Percentiles rank a stretch among this genome's conserved stretches.
phyloP scores from a whole-genome alignment of 306 rosid species.

The Sophora flavescens region DNA sequence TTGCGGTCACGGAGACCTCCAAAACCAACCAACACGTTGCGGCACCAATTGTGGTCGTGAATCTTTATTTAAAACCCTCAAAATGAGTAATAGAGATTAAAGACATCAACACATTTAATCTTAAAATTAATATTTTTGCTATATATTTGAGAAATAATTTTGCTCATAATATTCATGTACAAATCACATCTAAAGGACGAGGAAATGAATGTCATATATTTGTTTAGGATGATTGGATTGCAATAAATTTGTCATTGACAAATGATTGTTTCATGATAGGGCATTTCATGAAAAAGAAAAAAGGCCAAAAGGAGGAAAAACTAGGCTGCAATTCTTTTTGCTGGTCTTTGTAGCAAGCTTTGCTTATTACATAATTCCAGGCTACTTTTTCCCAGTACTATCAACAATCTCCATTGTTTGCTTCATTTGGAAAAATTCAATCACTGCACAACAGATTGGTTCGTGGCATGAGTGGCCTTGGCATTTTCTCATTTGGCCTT shows the following conservation, averaged over 20 bases:
- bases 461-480: conserved; percentile 78
- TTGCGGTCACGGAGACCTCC: no score
- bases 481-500: conserved; percentile 74
- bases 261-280: conserved; percentile 51
- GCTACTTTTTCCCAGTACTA: conserved; percentile 76
- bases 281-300: conserved; percentile 85
- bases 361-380: conserved; percentile 76
- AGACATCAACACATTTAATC: not conserved
- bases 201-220: not conserved
- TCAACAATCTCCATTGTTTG: conserved; percentile 70
- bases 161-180: not conserved
- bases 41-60: no score
- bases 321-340: conserved; percentile 84
- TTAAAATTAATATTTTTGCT: not conserved
- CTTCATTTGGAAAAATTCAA: conserved; percentile 76
- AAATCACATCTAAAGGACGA: not conserved
- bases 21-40: no score
- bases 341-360: conserved; percentile 70
- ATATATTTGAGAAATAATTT: not conserved
- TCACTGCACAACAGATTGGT: conserved; percentile 89
- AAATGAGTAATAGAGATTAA: not conserved
- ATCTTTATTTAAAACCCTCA: no score
- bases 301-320: conserved; percentile 71
- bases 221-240: not conserved
- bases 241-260: not conserved